Conservation (phyloP, 495 filamentous ascomycete genomes). For the Xylaria venustula region DNA sequence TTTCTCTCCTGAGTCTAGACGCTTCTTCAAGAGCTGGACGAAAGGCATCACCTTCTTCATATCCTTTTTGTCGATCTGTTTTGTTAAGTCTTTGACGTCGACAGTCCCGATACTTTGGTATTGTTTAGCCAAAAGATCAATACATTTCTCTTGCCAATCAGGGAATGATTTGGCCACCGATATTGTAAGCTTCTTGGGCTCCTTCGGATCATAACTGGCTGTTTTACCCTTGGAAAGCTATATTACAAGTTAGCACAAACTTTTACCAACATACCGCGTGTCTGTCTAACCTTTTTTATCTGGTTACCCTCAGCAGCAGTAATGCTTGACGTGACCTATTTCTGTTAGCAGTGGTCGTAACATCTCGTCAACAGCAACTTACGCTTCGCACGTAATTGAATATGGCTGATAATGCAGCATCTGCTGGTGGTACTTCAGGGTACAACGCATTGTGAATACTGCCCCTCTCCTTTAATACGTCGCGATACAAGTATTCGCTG, state of each 20-base stretch:
- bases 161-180: constrained; percentile 77
- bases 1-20: constrained; percentile 60
- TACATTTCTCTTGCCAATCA: constrained; percentile 87
- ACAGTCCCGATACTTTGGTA: constrained; percentile 34
- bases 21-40: constrained; percentile 80
- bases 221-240: constrained; percentile 79
- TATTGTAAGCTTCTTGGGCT: constrained; percentile 88
- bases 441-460: constrained; percentile 79
- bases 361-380: background rate
- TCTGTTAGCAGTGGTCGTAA: background rate
- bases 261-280: background rate
- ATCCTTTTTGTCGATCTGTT: constrained; percentile 71
- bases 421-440: constrained; percentile 65
- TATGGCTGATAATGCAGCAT: constrained; percentile 67
- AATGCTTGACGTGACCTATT: constrained; percentile 60
- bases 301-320: constrained; percentile 80
- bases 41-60: constrained; percentile 99
- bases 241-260: background rate
- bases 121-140: constrained; percentile 61
- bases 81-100: constrained; percentile 74
- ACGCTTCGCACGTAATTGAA: constrained; percentile 77
- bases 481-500: constrained; percentile 89
- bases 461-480: constrained; percentile 72
- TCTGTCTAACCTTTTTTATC: constrained; percentile 61
- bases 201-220: constrained; percentile 77